Evolutionary conservation across 306 rosid genomes (phyloP), one percentile per base, ranked within the genome.

Genomic region (Hippophae rhamnoides): DNA sequence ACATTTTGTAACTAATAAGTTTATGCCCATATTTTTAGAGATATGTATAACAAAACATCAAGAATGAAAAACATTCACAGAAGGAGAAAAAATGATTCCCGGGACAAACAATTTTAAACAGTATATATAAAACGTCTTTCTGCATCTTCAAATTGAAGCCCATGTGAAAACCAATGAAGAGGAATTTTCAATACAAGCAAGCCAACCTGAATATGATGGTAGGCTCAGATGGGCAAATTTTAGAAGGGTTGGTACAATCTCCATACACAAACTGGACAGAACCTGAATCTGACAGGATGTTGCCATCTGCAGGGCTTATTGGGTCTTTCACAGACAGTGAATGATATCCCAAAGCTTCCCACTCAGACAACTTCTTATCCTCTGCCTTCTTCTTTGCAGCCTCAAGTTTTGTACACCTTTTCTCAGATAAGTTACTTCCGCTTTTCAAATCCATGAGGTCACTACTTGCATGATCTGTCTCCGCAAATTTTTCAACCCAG

Each of bases 401-500:
- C 79, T 87, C 93, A 74, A 67, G 72, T 65, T 81, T 92, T 61
- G 66, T 45, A 71, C 31, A 64, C 65, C 72, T 83, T 43, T 79
- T 85, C 68, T 77, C 86, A 3, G 67, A 75, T 59, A 54, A 65
- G 43, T 68, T 56, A 61, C 71, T 80, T 73, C 78, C 74, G 43
- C 66, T 66, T 74, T 78, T 79, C 56, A 66, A 55, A 60, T 79
- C 86, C 60, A 51, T 12, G 43, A 66, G 69, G 46, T 83, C 67
- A 43, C 65, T 64, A 64, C 67, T 73, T 68, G 73, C 70, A 71
- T 74, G 78, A 53, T 93, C 66, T 56, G 78, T 72, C 69, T 92
- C 88, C 83, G 85, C 85, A 65, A 92, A 79, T 25, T 85, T 87
- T 74, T 85, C 84, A 61, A 92, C 74, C 98, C 98, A 92, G 25